Evolutionary conservation across 2,329 filamentous ascomycete genomes (phyloP), one percentile per base, ranked within the genome.

Genomic region (Ploettnerulaceae sp.): DNA sequence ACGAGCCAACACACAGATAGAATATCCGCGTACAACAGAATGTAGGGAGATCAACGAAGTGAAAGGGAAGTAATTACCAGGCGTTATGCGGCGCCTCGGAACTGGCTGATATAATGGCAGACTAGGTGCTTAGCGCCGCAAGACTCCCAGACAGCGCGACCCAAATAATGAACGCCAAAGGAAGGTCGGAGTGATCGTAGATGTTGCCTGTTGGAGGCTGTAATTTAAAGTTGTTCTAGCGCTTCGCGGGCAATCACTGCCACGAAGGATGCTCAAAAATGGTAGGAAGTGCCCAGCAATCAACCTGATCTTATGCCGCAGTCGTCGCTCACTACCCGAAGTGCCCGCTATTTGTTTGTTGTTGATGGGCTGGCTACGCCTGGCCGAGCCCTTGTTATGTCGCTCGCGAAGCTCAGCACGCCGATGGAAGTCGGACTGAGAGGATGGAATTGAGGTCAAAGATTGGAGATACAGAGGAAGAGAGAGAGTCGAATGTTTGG

Each of bases 61-160:
- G 42, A 38, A 45, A 47, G 40, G 40, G 40, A 39, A 40, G 40
- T 56, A 58, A 34, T 57, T 55, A 61, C 58, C 57, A 57, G 48
- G 33, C 28, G 33, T 31, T 45, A 48, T 54, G 44, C 46, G 49
- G 55, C 54, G 53, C 51, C 54, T 59, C 53, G 49, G 52, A 41
- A 34, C 31, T 52, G 54, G 55, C 44, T 51, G 45, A 55, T 28
- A 53, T 39, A 47, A 55, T 48, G 53, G 52, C 42, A 52, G 52
- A 51, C 47, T 47, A 45, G 24, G 29, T 44, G 42, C 22, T 57
- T 53, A 57, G 54, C 57, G 54, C 55, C 47, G 42, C 42, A 22
- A 48, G 18, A 38, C 29, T 43, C 34, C 47, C 29, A 51, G 31
- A 22, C 25, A 47, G 51, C 45, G 55, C 55, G 54, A 45, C 48